Conservation (phyloP, 1,139 yeast genomes). For the Hansenula sp. region DNA sequence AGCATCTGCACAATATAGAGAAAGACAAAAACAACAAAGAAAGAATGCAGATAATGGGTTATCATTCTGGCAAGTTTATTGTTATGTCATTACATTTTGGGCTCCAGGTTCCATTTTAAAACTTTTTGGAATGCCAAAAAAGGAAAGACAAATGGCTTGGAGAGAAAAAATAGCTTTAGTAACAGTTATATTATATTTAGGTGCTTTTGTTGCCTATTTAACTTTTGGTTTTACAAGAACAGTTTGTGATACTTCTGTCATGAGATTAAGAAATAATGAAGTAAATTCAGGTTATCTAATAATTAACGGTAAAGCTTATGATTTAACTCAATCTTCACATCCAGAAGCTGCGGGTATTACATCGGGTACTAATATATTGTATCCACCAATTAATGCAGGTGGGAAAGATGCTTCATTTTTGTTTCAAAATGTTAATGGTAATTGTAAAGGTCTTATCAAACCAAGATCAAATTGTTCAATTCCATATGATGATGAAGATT, state of each 20-base stretch:
- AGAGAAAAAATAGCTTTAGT: constrained; percentile 88
- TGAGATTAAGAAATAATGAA: constrained; percentile 55
- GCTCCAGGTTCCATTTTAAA: constrained; percentile 75
- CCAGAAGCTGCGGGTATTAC: constrained; percentile 78
- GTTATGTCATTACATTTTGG: constrained; percentile 82
- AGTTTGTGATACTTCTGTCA: constrained; percentile 56
- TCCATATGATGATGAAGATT: constrained; percentile 53
- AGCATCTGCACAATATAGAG: background rate
- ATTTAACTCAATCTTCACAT: constrained; percentile 64
- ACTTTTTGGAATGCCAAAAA: constrained; percentile 72
- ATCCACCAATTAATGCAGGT: constrained; percentile 85
- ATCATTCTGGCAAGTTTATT: constrained; percentile 78
- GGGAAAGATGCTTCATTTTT: constrained; percentile 85
- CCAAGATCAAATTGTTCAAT: constrained; percentile 70
- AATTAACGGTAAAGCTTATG: constrained; percentile 79
- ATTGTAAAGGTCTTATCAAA: constrained; percentile 76
- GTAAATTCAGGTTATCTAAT: constrained; percentile 60
- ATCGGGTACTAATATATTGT: constrained; percentile 63
- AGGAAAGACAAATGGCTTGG: constrained; percentile 92
- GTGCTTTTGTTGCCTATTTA: constrained; percentile 75
- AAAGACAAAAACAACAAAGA: constrained; percentile 12
- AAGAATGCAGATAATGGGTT: constrained; percentile 26
- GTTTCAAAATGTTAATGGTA: constrained; percentile 94
- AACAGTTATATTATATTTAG: constrained; percentile 67
- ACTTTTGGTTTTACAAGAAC: constrained; percentile 91